Percentiles rank a stretch among this genome's conserved stretches.
phyloP scores from a whole-genome alignment of 164 flowering plant genomes.

The Cinnamomum chago region DNA sequence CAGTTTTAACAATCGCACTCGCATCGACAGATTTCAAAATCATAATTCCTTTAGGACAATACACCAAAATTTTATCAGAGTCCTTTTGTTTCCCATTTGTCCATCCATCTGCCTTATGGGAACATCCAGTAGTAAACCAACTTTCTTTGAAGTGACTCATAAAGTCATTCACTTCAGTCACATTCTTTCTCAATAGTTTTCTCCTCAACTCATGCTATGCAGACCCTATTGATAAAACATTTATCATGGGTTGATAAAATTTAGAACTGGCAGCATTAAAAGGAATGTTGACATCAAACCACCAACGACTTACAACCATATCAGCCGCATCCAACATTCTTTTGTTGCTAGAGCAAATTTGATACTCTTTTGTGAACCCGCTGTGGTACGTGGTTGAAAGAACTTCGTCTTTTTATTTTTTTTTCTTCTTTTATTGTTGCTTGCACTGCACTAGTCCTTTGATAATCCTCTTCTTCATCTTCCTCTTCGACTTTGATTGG shows the following conservation, averaged over 20 bases:
- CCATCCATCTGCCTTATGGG: not conserved
- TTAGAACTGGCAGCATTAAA: not conserved
- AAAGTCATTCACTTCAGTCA: no score
- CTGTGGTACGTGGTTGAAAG: not conserved
- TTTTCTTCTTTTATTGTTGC: not conserved
- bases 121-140: not conserved
- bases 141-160: no score
- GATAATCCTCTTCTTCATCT: not conserved
- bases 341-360: not conserved
- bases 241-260: not conserved
- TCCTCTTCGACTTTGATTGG: not conserved
- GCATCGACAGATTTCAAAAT: not conserved
- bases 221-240: not conserved
- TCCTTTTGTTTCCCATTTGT: not conserved
- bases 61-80: no score
- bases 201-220: not conserved
- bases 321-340: not conserved
- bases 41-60: not conserved
- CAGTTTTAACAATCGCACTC: not conserved
- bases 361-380: not conserved
- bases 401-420: not conserved
- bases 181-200: no score
- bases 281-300: not conserved
- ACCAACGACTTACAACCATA: not conserved
- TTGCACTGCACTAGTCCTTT: not conserved